These are phyloP conservation scores for Lepiota brunneoincarnata DNA, from an alignment of 768 basidiomycete species.

Conservation along the genomic window DNA sequence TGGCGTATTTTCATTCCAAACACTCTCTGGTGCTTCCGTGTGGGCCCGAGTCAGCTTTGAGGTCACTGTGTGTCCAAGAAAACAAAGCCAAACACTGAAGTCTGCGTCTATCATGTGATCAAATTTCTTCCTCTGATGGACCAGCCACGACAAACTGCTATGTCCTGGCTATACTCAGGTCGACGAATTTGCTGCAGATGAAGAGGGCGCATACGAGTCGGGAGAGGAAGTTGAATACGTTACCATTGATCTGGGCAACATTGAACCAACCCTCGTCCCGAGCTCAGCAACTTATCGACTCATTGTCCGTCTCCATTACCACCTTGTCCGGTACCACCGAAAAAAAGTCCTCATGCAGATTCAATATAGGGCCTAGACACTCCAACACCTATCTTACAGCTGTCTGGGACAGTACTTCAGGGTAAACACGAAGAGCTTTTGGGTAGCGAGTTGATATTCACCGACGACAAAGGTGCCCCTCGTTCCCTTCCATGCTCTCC, in stretches of 20 bases:
- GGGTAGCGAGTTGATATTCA: conserved; percentile 76
- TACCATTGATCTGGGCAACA: conserved; percentile 68
- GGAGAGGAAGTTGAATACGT: conserved; percentile 66
- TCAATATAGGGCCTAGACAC: conserved; percentile 67
- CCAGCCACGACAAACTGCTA: conserved; percentile 28
- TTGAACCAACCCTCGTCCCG: conserved; percentile 74
- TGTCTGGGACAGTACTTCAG: conserved; percentile 72
- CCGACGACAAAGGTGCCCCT: conserved; percentile 57
- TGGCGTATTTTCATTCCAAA: no score
- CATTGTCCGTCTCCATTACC: conserved; percentile 50
- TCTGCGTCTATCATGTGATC: no score
- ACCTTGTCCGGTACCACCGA: background rate
- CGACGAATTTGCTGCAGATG: conserved; percentile 62
- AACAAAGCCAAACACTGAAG: no score
- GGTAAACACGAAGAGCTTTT: conserved; percentile 66
- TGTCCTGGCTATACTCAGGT: conserved; percentile 67
- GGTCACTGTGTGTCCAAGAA: no score
- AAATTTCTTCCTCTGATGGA: background rate
- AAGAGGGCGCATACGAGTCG: conserved; percentile 51
- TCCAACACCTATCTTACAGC: conserved; percentile 71
- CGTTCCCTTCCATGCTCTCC: background rate
- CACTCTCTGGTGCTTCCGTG: no score
- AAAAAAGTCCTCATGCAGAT: background rate
- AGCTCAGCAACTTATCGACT: conserved; percentile 67
- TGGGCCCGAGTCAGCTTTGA: no score